Base-by-base conservation (phyloP, 257 asterid species). In the Salvia splendens region DNA sequence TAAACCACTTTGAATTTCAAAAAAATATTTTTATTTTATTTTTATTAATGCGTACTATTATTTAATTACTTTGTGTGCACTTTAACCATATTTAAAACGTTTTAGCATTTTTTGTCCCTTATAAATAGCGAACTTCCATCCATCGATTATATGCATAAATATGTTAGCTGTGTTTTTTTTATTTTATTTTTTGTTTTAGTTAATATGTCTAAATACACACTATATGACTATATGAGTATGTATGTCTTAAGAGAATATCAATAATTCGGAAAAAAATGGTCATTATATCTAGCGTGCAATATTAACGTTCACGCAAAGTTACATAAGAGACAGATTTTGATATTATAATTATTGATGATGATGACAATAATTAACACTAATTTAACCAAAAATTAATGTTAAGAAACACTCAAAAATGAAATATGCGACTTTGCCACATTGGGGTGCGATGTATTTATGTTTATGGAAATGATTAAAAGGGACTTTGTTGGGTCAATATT, bases 341-440 rank as follows among this genome's bases (percentile, higher is more conserved):
- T 51, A 16, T 46, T n/a, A 54, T 53, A 15, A 45, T 65, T 15
- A 16, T 57, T 12, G 52, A 61, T 53, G 20, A 36, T 58, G 24
- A 71, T 68, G 69, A 65, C 75, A 74, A 52, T 77, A 55, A 76
- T 67, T 72, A 73, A 68, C 55, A 72, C 78, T 70, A 71, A 69
- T 77, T 70, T 33, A 17, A 40, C 42, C 30, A 17, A 59, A 75
- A 35, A 38, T 38, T 70, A 14, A 72, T 73, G 10, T 8, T 12
- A 6, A 52, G 48, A 68, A 46, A 40, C 64, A 38, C 45, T 50
- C 66, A 56, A 72, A 49, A 24, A 36, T 64, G 35, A 56, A 72
- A 49, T 38, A 36, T 64, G 35, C 56, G 53, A 12, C 15, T 33
- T n/a, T 56, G 38, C 71, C 64, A 45, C 32, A 11, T 7, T 40